Base-by-base conservation (phyloP, 345 rosid species). In the Brassica juncea region DNA sequence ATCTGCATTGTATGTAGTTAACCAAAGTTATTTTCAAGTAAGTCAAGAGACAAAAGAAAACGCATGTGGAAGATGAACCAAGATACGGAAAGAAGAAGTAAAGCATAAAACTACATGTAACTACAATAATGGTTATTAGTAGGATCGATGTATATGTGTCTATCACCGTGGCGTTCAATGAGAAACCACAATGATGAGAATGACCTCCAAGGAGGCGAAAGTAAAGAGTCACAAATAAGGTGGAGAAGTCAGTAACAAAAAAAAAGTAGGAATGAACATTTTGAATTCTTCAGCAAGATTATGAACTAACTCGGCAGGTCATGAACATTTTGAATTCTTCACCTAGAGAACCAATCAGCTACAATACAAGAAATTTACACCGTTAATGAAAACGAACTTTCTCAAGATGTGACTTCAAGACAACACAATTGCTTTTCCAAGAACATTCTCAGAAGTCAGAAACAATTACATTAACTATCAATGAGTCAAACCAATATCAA, bases 1-100 rank as follows among this genome's bases (percentile, higher is more conserved):
- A 83, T 93, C 98, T 74, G 99, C 99, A 84, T 93, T 95, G 85
- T 95, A 95, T 27, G 99, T 95, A 78, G 98, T 95, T 90, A 74
- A 82, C 35, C 47, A 81, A 69, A 81, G 73, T 39, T 78, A 49
- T 2, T 65, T 32, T 59, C 44, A 60, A 54, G 57, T 72, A 68
- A 39, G 61, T 66, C 61, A 74, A 73, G 47, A 61, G 57, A 72
- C 39, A 39, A 31, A 68, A 61, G 28, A 52, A 19, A 42, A 42
- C 8, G 60, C 23, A 32, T 65, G 64, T 71, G 73, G 35, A 70
- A 37, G 61, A 75, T 66, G 62, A 66, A 39, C 68, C 37, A 10
- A 58, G 30, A 58, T n/a, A 72, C 9, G 39, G 12, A 39, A 72
- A 42, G 49, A 42, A 9, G 49, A 42, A 10, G 49, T 42, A 42